These are phyloP conservation scores for Prunus padus DNA, from an alignment of 306 rosid genomes.

Conservation along the genomic window DNA sequence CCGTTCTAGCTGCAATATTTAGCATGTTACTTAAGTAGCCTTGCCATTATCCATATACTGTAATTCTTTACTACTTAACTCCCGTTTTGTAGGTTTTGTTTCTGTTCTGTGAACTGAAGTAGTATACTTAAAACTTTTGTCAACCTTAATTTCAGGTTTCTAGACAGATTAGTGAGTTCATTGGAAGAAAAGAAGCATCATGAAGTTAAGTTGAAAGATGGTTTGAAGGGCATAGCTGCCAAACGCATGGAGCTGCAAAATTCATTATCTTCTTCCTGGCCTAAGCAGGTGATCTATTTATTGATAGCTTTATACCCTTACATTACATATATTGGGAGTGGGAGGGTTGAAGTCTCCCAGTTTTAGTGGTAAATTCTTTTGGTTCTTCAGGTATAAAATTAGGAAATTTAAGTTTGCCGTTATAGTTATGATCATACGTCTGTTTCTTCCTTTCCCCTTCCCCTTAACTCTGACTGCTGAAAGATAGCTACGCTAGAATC, in stretches of 20 bases:
- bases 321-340: background rate
- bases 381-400: no score
- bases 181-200: constrained; percentile 90
- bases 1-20: background rate
- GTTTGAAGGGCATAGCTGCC: constrained; percentile 73
- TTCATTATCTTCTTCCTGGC: constrained; percentile 83
- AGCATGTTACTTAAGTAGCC: background rate
- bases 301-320: background rate
- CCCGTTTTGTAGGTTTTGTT: background rate
- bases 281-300: constrained; percentile 68
- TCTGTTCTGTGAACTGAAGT: background rate
- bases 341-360: no score
- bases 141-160: constrained; percentile 63
- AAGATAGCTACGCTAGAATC: background rate
- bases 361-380: background rate
- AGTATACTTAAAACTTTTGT: background rate
- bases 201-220: constrained; percentile 81
- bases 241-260: constrained; percentile 92
- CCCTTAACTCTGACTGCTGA: background rate
- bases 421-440: background rate
- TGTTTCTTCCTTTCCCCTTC: background rate
- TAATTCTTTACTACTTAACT: constrained; percentile 8
- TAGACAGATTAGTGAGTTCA: constrained; percentile 74
- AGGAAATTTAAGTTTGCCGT: no score
- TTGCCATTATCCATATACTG: background rate